Conservation (phyloP, 768 basidiomycete genomes). For the Amanita polypyramis region DNA sequence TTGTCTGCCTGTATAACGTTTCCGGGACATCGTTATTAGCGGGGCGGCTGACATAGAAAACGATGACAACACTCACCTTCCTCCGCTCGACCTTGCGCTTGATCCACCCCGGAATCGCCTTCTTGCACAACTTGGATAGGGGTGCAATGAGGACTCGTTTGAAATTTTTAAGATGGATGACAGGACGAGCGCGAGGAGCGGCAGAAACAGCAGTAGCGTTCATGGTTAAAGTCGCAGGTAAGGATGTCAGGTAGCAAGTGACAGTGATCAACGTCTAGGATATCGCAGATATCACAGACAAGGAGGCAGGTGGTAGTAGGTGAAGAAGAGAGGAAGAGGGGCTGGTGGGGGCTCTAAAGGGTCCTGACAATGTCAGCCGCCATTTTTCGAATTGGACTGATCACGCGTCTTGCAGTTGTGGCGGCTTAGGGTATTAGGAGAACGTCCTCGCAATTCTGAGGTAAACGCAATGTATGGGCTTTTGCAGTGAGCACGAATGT, state of each 20-base stretch:
- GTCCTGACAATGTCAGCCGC: not conserved
- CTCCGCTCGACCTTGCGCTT: not conserved
- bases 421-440: not conserved
- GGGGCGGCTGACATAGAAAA: not conserved
- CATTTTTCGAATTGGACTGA: not conserved
- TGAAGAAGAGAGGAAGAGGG: not conserved
- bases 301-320: not conserved
- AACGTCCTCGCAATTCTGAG: no score
- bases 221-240: not conserved
- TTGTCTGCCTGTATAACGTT: not conserved
- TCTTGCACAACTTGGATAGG: not conserved
- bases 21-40: no score
- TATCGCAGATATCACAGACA: not conserved
- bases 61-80: not conserved
- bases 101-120: not conserved
- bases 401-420: not conserved
- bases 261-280: not conserved
- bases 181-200: not conserved
- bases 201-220: not conserved
- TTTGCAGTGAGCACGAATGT: no score
- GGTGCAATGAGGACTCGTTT: not conserved
- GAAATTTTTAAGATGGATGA: not conserved
- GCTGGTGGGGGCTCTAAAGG: not conserved
- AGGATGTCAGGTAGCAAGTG: not conserved
- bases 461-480: no score